Evolutionary conservation across 2,329 filamentous ascomycete species (phyloP).

Genomic region (Arthroderma sp.): DNA sequence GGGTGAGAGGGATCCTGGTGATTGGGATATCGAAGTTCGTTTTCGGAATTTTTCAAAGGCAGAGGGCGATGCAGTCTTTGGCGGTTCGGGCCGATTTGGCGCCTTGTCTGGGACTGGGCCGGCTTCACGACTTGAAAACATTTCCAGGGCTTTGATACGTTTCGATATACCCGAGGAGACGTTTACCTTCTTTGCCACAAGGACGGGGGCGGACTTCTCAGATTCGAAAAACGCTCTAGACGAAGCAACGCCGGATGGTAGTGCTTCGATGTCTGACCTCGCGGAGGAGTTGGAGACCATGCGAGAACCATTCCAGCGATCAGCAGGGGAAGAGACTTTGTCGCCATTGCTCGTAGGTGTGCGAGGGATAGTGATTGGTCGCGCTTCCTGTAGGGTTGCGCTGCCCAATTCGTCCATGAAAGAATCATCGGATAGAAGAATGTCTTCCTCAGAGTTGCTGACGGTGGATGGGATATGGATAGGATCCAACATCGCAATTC

Average conservation of each 20-base stretch:
- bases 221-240: slow-evolving; percentile 27
- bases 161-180: slow-evolving; percentile 86
- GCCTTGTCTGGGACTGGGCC: slow-evolving; percentile 15
- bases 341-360: slow-evolving; percentile 51
- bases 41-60: slow-evolving; percentile 42
- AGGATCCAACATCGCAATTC: slow-evolving; percentile 35
- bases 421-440: slow-evolving; percentile 51
- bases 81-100: neutral
- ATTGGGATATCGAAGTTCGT: slow-evolving; percentile 28
- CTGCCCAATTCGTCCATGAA: slow-evolving; percentile 76
- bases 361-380: slow-evolving; percentile 64
- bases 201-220: slow-evolving; percentile 29
- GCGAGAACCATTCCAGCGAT: slow-evolving; percentile 28
- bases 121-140: slow-evolving; percentile 48
- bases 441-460: slow-evolving; percentile 34
- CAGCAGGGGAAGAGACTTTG: slow-evolving; percentile 12
- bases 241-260: slow-evolving; percentile 27
- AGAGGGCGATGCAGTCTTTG: slow-evolving; percentile 42
- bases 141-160: slow-evolving; percentile 85
- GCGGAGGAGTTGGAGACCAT: slow-evolving; percentile 31
- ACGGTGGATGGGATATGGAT: slow-evolving; percentile 35
- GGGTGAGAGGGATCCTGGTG: slow-evolving; percentile 19
- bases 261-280: slow-evolving; percentile 22
- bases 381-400: slow-evolving; percentile 72
- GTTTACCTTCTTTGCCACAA: slow-evolving; percentile 61